Base-by-base conservation (phyloP, 768 basidiomycete species). In the Suillus lakei region DNA sequence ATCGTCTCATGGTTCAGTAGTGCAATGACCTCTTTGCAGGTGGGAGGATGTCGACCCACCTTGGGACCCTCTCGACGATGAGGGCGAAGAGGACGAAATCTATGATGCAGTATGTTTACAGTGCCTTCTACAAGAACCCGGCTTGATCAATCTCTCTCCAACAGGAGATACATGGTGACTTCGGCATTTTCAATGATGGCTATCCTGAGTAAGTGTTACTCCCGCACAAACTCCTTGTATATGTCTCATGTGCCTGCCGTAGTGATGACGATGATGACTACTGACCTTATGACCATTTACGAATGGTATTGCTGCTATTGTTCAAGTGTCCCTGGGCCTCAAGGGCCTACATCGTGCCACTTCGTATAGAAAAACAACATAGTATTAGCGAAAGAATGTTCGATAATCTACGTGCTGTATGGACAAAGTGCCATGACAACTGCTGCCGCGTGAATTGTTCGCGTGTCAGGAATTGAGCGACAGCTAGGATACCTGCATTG, bases 41-140 rank as follows among this genome's bases (percentile, higher is more conserved):
- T 76, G 74, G 76, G 18, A 21, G 0, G 70, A 75, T 13, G 68
- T 32, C 5, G 2, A 4, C 1, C 36, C 63, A 5, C 70, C 72
- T 5, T 76, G 76, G 74, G 63, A 69, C 0, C 72, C 76, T 0
- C 72, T 75, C 50, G 39, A 72, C 32, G 69, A 77, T 1, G 69
- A 75, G 4, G 74, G 76, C 21, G 69, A 64, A 9, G 70, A 67
- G 30, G 76, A 77, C 34, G 18, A 26, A 7, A 30, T 75, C 26
- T 59, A 59, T 21, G 56, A 59, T 41, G 38, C 56, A 28, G 56
- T 59, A 59, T 18, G 38, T 39, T 41, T 3, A 21, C 18, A 21
- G 18, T 3, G 2, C 12, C 10, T 26, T 58, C 26, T 18, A 59
- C 28, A 12, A 5, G 26, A n/a, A 59, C 26, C 5, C 13, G n/a